Conservation (phyloP, 768 basidiomycete genomes). For the Daedaleopsis sinensis region DNA sequence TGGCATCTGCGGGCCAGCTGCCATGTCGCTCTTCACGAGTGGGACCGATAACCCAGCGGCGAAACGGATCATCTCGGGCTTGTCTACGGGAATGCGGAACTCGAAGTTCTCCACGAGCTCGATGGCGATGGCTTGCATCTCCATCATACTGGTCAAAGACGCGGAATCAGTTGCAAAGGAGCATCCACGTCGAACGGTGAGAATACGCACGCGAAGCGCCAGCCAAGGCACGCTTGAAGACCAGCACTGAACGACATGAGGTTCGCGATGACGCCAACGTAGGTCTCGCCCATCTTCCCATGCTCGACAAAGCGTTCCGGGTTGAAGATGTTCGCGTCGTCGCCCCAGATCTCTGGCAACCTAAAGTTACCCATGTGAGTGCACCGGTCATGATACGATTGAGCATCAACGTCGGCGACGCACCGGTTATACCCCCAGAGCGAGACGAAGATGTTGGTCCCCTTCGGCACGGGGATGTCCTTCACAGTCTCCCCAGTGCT, state of each 20-base stretch:
- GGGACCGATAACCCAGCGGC: slow-evolving; percentile 37
- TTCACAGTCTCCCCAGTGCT: slow-evolving; percentile 28
- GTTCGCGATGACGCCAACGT: slow-evolving; percentile 19
- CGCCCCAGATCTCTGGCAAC: slow-evolving; percentile 33
- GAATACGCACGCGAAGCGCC: slow-evolving; percentile 36
- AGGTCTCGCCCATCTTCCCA: slow-evolving; percentile 20
- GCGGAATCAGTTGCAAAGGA: slow-evolving; percentile 23
- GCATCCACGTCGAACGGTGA: slow-evolving; percentile 1
- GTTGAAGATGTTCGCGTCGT: slow-evolving; percentile 34
- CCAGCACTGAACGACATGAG: slow-evolving; percentile 19
- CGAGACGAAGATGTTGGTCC: slow-evolving; percentile 27
- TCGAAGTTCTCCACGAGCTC: slow-evolving; percentile 41
- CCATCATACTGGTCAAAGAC: slow-evolving; percentile 30
- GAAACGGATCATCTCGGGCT: slow-evolving; percentile 35
- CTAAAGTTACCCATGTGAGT: slow-evolving; percentile 3
- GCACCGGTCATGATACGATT: too few relatives aligned
- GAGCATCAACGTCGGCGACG: slow-evolving; percentile 1
- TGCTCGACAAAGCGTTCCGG: slow-evolving; percentile 29
- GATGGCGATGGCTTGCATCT: slow-evolving; percentile 37
- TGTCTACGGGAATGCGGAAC: slow-evolving; percentile 34
- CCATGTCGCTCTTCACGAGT: slow-evolving; percentile 33
- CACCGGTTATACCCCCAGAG: slow-evolving; percentile 39
- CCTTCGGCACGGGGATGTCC: slow-evolving; percentile 32
- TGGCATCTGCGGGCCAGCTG: slow-evolving; percentile 37
- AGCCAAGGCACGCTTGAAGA: slow-evolving; percentile 28